Percentiles rank a stretch among this genome's conserved stretches.
Evolutionary conservation across 139 green algal species (phyloP).

Genomic region (Penium margaritaceum): DNA sequence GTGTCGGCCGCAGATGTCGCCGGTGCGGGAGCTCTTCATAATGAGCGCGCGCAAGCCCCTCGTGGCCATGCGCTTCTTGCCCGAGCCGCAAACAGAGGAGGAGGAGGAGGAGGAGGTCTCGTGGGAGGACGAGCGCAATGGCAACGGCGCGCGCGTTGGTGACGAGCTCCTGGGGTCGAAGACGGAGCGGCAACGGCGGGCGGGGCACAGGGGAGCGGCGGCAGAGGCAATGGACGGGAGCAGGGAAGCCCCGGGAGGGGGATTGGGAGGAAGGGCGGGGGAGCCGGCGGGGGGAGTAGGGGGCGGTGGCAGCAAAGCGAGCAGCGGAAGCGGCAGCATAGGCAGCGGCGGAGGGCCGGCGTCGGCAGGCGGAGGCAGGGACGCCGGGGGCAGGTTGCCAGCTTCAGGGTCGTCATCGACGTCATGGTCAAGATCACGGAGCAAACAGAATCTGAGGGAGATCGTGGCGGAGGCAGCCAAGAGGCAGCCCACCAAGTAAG

Average conservation of each 20-base stretch:
- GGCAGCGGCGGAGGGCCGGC: no score
- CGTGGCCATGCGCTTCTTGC: slow-evolving; percentile 29
- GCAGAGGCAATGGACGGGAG: not conserved
- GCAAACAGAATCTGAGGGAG: not conserved
- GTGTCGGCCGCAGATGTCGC: not conserved
- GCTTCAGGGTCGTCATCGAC: no score
- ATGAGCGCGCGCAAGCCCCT: slow-evolving; percentile 50
- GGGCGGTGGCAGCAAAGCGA: not conserved
- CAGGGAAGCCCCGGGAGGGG: not conserved
- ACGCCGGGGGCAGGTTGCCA: no score
- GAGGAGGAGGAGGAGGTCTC: not conserved
- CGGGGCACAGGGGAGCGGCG: not conserved
- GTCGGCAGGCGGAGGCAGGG: no score
- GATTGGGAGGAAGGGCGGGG: not conserved
- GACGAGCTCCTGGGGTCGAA: no score
- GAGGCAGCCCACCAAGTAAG: slow-evolving; percentile 38
- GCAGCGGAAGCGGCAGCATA: no score
- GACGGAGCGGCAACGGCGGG: not conserved
- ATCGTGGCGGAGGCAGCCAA: slow-evolving; percentile 16
- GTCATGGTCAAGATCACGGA: no score
- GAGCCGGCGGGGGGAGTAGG: not conserved
- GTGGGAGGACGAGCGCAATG: not conserved
- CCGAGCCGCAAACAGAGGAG: slow-evolving; percentile 11
- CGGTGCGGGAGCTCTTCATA: slow-evolving; percentile 71
- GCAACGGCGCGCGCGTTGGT: no score